phyloP scores from a whole-genome alignment of 495 filamentous ascomycete species.

The Talaromyces adpressus region DNA sequence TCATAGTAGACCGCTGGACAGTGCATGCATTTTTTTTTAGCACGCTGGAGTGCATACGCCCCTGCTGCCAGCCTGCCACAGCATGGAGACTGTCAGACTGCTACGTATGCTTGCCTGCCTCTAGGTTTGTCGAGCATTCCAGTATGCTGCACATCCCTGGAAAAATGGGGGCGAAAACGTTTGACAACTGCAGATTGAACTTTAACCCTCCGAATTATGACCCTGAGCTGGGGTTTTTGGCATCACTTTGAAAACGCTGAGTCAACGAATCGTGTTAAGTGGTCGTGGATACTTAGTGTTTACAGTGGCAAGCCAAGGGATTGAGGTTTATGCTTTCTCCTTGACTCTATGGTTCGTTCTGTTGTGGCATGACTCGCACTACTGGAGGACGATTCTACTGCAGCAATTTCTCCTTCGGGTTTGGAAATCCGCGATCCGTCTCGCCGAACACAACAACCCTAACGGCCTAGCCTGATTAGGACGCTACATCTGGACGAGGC shows the following conservation, averaged over 20 bases:
- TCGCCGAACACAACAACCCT: neutral
- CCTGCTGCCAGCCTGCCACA: too few species aligned
- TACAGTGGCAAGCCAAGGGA: neutral
- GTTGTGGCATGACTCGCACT: neutral
- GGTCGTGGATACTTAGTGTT: neutral
- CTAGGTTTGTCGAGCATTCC: neutral
- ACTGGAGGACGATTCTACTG: too few species aligned
- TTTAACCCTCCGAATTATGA: neutral
- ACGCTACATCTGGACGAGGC: neutral
- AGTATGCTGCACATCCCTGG: neutral
- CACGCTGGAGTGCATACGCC: too few species aligned
- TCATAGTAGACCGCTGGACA: too few species aligned
- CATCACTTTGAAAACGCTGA: neutral
- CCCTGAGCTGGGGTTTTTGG: neutral
- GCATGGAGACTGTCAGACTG: neutral
- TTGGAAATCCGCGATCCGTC: neutral
- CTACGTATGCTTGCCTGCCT: neutral
- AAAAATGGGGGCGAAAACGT: neutral
- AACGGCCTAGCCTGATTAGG: neutral
- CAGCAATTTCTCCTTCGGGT: neutral
- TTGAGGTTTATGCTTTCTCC: neutral
- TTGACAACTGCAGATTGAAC: neutral
- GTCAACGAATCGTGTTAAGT: neutral
- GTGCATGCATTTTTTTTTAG: too few species aligned
- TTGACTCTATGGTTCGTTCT: neutral